Evolutionary conservation across 2,329 filamentous ascomycete genomes (phyloP).

Genomic region (Celoporthe dispersa): DNA sequence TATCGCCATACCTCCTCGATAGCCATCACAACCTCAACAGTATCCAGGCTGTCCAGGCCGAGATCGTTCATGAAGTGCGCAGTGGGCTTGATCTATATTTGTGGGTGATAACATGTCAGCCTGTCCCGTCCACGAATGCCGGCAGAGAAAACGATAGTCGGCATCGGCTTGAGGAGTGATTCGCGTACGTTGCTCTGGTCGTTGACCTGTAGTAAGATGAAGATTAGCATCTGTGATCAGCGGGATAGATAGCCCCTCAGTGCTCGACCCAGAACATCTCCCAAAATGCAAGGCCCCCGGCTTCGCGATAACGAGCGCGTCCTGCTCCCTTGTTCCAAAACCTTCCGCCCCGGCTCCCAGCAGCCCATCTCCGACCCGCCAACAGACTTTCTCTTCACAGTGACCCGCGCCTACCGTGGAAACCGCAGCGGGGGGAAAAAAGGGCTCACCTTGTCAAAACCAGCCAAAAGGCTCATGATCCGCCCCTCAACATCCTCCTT

Average conservation of each 20-base stretch:
- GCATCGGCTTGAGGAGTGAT: not conserved
- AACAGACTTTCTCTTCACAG: no score
- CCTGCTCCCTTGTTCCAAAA: not conserved
- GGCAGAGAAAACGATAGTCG: not conserved
- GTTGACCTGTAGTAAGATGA: slow-evolving; percentile 61
- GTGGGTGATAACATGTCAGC: slow-evolving; percentile 17
- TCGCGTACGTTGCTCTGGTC: slow-evolving; percentile 64
- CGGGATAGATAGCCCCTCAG: not conserved
- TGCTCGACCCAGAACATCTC: not conserved
- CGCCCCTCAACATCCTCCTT: slow-evolving; percentile 80
- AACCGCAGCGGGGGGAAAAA: slow-evolving; percentile 6
- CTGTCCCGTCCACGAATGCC: not conserved
- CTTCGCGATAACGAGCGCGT: not conserved
- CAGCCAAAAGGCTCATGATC: slow-evolving; percentile 90
- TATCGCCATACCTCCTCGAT: slow-evolving; percentile 82
- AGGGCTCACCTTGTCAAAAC: slow-evolving; percentile 88
- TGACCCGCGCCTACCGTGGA: not conserved
- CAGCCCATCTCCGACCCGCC: not conserved
- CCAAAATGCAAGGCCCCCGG: not conserved
- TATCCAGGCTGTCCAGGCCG: slow-evolving; percentile 95
- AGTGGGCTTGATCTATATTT: slow-evolving; percentile 71
- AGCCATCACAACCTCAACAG: slow-evolving; percentile 99
- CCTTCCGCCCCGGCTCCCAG: no score
- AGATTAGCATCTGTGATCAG: slow-evolving; percentile 31
- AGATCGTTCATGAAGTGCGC: slow-evolving; percentile 98